Evolutionary conservation across 441 rosid species (phyloP), one percentile per base, ranked within the genome.

Genomic region (Pelargonium cotyledonis): DNA sequence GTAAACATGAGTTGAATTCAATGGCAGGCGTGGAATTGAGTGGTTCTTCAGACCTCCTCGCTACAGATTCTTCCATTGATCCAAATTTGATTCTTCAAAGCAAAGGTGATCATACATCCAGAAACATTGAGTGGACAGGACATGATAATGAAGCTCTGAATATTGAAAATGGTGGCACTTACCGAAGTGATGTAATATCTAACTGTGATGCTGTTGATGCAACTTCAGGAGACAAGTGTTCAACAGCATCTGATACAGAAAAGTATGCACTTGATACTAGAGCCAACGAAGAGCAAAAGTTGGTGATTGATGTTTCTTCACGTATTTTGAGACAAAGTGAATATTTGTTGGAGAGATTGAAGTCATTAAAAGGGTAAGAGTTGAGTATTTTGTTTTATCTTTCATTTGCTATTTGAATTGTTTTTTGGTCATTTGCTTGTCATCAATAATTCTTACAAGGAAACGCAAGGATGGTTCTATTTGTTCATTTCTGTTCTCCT

Each of bases 341-440:
- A 73, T 51, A 72, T 69, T 85, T 92, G 79, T 75, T 90, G 81
- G 96, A 85, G 74, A 90, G 86, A 72, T 72, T 95, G 82, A 86
- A 81, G 77, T 86, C 90, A 43, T 77, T 95, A 70, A 74, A 85
- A 79, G 85, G 86, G 99, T 95, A 87, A 75, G 77, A 43, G 66
- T n/a, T 72, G 71, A 65, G 41, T 51, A 51, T 64, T 73, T 70
- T 70, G 44, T 46, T 76, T 75, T 15, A 6, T 71, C 57, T 47
- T 65, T 72, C 58, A 41, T 79, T 29, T 71, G 43, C 10, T 26
- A 21, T 65, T 65, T 5, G 0, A 9, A 63, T 68, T 66, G 41
- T 21, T 7, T 23, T 46, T 65, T 67, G 65, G 8, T 62, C 15
- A 3, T 21, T 62, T 23, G 12, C 41, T 62, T 62, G 3, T 62